phyloP scores from a whole-genome alignment of 345 rosid species.

The Dipteronia dyeriana region DNA sequence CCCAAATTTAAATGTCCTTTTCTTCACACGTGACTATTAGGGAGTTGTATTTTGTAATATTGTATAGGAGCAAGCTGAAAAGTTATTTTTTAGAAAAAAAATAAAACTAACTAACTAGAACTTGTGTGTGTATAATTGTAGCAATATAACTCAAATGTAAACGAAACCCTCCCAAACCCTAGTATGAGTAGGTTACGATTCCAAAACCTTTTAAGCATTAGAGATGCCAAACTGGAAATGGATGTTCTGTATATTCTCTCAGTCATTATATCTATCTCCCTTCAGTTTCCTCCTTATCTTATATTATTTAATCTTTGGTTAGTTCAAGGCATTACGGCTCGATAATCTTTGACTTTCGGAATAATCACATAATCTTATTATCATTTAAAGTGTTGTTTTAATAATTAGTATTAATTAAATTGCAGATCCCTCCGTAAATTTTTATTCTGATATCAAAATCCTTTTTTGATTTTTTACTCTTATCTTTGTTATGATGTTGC shows the following conservation, averaged over 20 bases:
- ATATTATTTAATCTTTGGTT: background rate
- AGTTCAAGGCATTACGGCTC: background rate
- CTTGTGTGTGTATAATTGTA: background rate
- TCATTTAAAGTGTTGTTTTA: background rate
- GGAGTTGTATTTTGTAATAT: background rate
- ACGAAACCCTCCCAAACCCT: background rate
- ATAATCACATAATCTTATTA: background rate
- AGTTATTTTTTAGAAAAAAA: background rate
- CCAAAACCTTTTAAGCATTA: background rate
- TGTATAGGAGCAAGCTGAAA: background rate
- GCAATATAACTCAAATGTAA: background rate
- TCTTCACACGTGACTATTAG: background rate
- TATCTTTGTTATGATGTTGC: no score
- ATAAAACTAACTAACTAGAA: no score
- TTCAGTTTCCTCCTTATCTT: background rate
- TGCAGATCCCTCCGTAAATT: no score
- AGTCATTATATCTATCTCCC: background rate
- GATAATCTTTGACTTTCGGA: background rate
- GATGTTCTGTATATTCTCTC: background rate
- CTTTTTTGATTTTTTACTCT: no score
- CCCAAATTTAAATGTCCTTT: no score
- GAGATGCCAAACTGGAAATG: background rate
- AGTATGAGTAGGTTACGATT: background rate
- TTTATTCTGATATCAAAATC: no score
- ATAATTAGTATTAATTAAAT: background rate